Base-by-base conservation (phyloP, 352 stramenopile genomes). In the Pythium plurisporium region DNA sequence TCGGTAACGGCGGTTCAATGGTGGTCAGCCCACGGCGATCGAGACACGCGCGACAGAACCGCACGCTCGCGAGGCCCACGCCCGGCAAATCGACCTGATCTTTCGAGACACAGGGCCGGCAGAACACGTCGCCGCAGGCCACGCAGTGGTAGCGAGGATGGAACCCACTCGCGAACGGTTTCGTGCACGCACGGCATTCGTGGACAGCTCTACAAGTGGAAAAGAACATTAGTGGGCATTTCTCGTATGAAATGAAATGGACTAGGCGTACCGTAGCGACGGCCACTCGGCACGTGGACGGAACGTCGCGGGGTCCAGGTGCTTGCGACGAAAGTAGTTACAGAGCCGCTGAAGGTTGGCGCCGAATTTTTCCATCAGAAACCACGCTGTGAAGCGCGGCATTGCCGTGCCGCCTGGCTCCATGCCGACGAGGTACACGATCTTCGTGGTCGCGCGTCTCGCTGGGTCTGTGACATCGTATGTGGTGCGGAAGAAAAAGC, bases 381-480 rank as follows among this genome's bases (percentile, higher is more conserved):
- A 20, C 37, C 64, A 36, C 11, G 72, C 54, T 4, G 67, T 72
- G 19, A 86, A 53, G 9, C 65, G 60, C 5, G 71, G 67, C n/a
- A n/a, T n/a, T 10, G 65, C 62, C 22, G 58, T 64, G 2, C 72
- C 72, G 14, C 68, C 70, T 46, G 61, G 56, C 37, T 81, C 65
- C 17, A 79, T 46, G 1, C 74, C 76, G 6, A 82, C 62, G 49
- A 87, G 66, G 60, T 87, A 85, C 23, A 87, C 72, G 34, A 87
- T 82, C 65, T 87, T 85, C 34, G 76, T 87, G 12, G 6, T n/a
- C n/a, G n/a, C n/a, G n/a, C n/a, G n/a, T n/a, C n/a, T n/a, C n/a
- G n/a, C n/a, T n/a, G n/a, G n/a, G n/a, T n/a, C n/a, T n/a, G n/a
- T n/a, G 19, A n/a, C 27, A 20, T 64, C 29, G 11, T 14, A 17